phyloP scores from a whole-genome alignment of 1,284 basidiomycete genomes.

The Trichosporon ovoides region DNA sequence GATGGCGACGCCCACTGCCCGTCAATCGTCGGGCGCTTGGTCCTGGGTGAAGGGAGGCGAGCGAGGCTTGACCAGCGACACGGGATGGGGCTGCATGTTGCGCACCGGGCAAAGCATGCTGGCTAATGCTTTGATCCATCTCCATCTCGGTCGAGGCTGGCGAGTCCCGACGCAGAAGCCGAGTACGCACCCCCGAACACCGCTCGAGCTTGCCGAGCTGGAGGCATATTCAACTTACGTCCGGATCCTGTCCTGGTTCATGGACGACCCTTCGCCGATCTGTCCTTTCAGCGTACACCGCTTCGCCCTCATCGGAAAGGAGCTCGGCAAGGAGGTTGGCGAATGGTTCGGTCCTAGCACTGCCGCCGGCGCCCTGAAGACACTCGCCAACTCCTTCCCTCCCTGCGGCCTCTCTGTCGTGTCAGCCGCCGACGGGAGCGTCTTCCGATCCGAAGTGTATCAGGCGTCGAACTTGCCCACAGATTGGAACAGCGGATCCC shows the following conservation, averaged over 20 bases:
- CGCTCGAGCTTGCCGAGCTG: slow-evolving; percentile 27
- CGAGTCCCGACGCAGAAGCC: slow-evolving; percentile 53
- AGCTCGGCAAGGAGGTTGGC: slow-evolving; percentile 89
- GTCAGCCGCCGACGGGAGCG: slow-evolving; percentile 72
- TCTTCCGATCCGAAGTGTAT: slow-evolving; percentile 82
- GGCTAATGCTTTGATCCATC: slow-evolving; percentile 76
- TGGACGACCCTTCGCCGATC: slow-evolving; percentile 79
- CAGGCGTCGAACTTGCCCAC: slow-evolving; percentile 59
- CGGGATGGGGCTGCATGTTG: slow-evolving; percentile 98
- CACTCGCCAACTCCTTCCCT: slow-evolving; percentile 72
- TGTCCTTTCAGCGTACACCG: slow-evolving; percentile 93
- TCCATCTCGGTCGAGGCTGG: slow-evolving; percentile 86
- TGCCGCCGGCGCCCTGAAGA: slow-evolving; percentile 90
- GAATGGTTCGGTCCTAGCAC: slow-evolving; percentile 98
- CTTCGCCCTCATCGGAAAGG: slow-evolving; percentile 91
- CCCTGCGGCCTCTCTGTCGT: slow-evolving; percentile 76
- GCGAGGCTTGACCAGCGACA: slow-evolving; percentile 82
- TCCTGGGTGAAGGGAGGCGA: slow-evolving; percentile 54
- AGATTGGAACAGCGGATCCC: background rate
- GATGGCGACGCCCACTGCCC: slow-evolving; percentile 1
- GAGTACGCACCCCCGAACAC: slow-evolving; percentile 14
- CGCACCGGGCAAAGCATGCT: slow-evolving; percentile 88
- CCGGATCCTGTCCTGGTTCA: slow-evolving; percentile 86
- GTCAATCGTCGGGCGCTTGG: slow-evolving; percentile 25
- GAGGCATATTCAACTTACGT: slow-evolving; percentile 60